These are phyloP conservation scores for Flaveria sonorensis DNA, from an alignment of 129 eudicot species.

Conservation along the genomic window DNA sequence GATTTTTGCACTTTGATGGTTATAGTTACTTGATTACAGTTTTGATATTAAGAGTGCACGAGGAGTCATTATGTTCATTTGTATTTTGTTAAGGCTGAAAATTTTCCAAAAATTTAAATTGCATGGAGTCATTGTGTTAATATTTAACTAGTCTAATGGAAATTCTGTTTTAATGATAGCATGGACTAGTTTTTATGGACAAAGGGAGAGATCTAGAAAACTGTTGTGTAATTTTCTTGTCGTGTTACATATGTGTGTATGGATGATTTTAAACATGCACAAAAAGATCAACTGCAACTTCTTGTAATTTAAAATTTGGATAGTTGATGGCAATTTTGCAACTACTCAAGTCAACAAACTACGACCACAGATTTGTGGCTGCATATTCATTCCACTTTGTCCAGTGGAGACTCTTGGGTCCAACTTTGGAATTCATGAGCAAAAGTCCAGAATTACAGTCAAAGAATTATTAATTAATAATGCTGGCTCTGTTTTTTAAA, in stretches of 20 bases:
- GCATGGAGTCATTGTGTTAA: neutral
- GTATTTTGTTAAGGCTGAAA: neutral
- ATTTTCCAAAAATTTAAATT: neutral
- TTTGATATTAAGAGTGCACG: neutral
- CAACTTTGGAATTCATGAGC: constrained; percentile 24
- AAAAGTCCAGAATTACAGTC: constrained; percentile 22
- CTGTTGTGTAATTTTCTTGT: neutral
- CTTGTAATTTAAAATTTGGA: constrained; percentile 2
- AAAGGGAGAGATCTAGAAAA: neutral
- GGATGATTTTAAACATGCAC: neutral
- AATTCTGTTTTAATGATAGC: neutral
- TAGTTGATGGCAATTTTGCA: neutral
- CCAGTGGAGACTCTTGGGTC: constrained; percentile 32
- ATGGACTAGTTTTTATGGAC: constrained; percentile 6
- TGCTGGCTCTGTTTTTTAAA: neutral
- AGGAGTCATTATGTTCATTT: constrained; percentile 5
- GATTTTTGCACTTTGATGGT: constrained; percentile 24
- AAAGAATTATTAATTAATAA: constrained; percentile 11
- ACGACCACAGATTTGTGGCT: constrained; percentile 28
- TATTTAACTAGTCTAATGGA: neutral
- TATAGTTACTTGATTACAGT: neutral
- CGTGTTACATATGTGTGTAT: constrained; percentile 8
- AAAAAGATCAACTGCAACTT: neutral
- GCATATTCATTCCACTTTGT: constrained; percentile 34
- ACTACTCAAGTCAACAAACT: constrained; percentile 31